Evolutionary conservation across 495 filamentous ascomycete species (phyloP).

Genomic region (Penicillium paradoxum): DNA sequence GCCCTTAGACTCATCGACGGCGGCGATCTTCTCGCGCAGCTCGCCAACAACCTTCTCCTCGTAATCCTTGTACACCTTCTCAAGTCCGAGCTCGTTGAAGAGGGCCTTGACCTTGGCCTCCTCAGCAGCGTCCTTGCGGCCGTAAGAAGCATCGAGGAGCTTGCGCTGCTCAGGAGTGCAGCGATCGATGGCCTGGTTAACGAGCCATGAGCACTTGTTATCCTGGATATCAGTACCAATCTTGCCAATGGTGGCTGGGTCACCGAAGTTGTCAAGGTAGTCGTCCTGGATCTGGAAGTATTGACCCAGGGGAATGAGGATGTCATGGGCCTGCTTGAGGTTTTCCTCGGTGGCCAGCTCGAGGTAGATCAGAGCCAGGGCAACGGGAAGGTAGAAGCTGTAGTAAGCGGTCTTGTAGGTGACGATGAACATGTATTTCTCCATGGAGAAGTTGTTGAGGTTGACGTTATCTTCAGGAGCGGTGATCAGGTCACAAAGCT

Average conservation of each 20-base stretch:
- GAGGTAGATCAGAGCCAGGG: conserved; percentile 76
- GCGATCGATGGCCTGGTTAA: conserved; percentile 84
- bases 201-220: conserved; percentile 97
- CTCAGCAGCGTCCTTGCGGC: conserved; percentile 72
- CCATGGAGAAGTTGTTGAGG: conserved; percentile 85
- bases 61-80: conserved; percentile 77
- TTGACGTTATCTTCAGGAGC: conserved; percentile 86
- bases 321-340: conserved; percentile 78
- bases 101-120: conserved; percentile 84
- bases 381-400: conserved; percentile 97
- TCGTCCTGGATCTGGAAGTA: conserved; percentile 99
- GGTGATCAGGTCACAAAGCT: conserved; percentile 89
- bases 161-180: conserved; percentile 76
- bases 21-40: conserved; percentile 65
- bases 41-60: conserved; percentile 78
- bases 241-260: conserved; percentile 93
- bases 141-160: conserved; percentile 78
- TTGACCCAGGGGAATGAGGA: conserved; percentile 96
- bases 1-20: conserved; percentile 78
- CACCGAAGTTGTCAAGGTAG: conserved; percentile 95
- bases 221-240: conserved; percentile 98
- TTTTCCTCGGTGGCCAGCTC: conserved; percentile 77
- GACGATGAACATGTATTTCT: conserved; percentile 98
- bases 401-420: conserved; percentile 99
- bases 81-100: conserved; percentile 76